Conservation (phyloP, 2,329 filamentous ascomycete genomes). For the Beauveria brongniartii region DNA sequence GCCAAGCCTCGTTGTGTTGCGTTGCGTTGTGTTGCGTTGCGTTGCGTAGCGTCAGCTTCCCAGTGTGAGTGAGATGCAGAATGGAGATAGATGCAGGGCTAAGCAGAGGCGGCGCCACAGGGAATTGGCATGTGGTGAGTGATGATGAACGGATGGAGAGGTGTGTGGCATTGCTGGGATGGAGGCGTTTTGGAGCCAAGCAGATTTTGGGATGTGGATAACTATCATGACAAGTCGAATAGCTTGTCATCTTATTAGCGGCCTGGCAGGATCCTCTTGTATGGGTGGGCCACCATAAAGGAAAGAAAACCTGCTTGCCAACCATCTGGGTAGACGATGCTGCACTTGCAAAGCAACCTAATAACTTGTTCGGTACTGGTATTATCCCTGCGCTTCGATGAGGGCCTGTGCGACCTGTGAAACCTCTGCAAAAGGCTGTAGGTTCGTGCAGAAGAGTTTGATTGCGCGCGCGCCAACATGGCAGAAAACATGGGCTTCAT, state of each 20-base stretch:
- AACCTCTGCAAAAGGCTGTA: not conserved
- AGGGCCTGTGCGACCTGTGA: not conserved
- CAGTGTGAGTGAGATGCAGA: not conserved
- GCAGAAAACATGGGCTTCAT: not conserved
- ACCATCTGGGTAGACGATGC: not conserved
- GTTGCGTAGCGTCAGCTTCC: not conserved
- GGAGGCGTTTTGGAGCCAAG: not conserved
- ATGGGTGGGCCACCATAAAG: not conserved
- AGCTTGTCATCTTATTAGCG: not conserved
- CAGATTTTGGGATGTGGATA: not conserved
- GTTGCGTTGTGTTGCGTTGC: not conserved
- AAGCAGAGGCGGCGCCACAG: not conserved
- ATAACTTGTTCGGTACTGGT: not conserved
- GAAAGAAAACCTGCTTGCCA: not conserved
- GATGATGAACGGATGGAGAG: not conserved
- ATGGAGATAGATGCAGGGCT: not conserved
- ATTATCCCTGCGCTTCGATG: not conserved
- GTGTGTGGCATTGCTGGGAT: not conserved
- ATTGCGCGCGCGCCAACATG: not conserved
- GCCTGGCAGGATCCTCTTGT: not conserved
- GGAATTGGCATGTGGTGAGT: not conserved
- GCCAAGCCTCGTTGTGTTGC: not conserved
- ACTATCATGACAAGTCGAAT: not conserved
- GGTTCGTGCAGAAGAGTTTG: not conserved
- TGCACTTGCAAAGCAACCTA: too few relatives aligned